Evolutionary conservation across 495 filamentous ascomycete genomes (phyloP), one percentile per base, ranked within the genome.

Genomic region (Ascodesmis nigricans): DNA sequence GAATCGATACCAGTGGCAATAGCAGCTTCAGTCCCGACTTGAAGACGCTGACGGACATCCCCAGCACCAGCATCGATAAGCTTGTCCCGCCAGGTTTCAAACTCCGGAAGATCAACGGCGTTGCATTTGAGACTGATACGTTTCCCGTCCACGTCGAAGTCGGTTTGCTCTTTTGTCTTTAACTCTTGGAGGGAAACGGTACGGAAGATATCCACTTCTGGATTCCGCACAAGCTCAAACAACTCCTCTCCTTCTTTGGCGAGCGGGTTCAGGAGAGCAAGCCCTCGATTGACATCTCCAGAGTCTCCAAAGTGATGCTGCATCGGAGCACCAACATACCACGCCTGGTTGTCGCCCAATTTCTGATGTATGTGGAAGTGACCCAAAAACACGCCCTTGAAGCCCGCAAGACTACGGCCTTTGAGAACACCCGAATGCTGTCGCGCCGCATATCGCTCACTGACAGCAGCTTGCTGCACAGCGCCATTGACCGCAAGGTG

Each of bases 361-460:
- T 33, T 46, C 29, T 55, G 53, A 21, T 55, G 53, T 20, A 38
- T 49, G 23, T 55, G 52, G 22, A 55, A 55, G 21, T 55, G 53
- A 4, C 53, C 53, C 3, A 52, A 33, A 42, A 41, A 28, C 4
- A 44, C 42, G 21, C 52, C 41, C n/a, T 40, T 54, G 19, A 55
- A 42, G 8, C 49, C 53, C 7, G 15, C 5, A 8, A 36, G 22
- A 29, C 28, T 8, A 3, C 33, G 18, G 6, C 20, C 20, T 10
- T 27, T 29, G 21, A 36, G 33, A 4, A 36, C 33, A n/a, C 33
- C 33, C 10, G 13, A n/a, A 16, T 36, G 33, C 18, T 10, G 10
- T 10, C 33, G 0, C 13, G 15, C 25, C 4, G 21, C 21, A 36
- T 23, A 27, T 13, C 23, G 5, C 21, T 28, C 33, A 5, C 7